Base-by-base conservation (phyloP, 805 yeast species). In the Ogataea corticis region DNA sequence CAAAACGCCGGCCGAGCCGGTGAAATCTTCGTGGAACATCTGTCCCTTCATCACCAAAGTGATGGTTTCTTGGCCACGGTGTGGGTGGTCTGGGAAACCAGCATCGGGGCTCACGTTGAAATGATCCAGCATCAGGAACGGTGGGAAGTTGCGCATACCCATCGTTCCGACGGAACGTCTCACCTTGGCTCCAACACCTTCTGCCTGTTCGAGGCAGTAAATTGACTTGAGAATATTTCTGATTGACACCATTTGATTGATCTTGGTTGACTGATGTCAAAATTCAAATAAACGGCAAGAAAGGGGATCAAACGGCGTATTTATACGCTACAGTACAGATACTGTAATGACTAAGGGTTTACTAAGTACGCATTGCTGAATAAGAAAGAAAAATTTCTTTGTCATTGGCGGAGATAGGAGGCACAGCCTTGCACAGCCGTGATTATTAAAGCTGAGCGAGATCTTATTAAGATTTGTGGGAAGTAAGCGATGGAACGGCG, bases 101-200 rank as follows among this genome's bases (percentile, higher is more conserved):
- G 81, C 81, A 13, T 82, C 80, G 6, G 82, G 77, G 7, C 72
- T 59, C 35, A 80, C 81, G 37, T 70, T 73, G 64, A 89, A 88
- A 60, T 89, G 95, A 58, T 88, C 96, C 28, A 87, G 70, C 83
- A 88, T 75, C 45, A 88, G 68, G 59, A 88, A 88, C 3, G 96
- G 96, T 13, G 87, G 74, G 65, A 88, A 88, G 63, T 84, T 83
- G 57, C 91, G 74, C 73, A 82, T 75, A 18, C 73, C 69, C 65
- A 71, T 69, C 6, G 82, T 75, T 35, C 96, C 96, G 46, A 88
- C 80, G 4, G 94, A 81, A 57, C 96, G 73, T 62, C 96, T 76
- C 18, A 88, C 96, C 25, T 75, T 68, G 23, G 96, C 96, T n/a
- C 96, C 96, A 25, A 76, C 90, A 52, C 96, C 96, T 67, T 88